Base-by-base conservation (phyloP, 306 rosid species). In the Prunus persica region DNA sequence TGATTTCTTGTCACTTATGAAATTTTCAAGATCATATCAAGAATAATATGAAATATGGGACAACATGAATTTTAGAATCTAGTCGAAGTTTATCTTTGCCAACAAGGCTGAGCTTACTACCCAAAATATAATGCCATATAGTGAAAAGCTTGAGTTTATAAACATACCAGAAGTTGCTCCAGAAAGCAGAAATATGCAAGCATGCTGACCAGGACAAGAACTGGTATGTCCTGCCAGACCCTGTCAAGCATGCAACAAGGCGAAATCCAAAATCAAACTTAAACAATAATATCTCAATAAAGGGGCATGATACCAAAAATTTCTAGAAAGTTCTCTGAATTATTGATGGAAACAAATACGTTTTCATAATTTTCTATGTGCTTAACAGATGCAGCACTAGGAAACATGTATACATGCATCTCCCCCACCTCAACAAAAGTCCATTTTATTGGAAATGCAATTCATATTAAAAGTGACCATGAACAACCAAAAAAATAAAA, bases 141-240 rank as follows among this genome's bases (percentile, higher is more conserved):
- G 25, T 3, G 55, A 60, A 61, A 32, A 56, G 43, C 62, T 30
- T 32, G 11, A 68, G 15, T 25, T 43, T 46, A 65, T 32, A 84
- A 69, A 65, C 85, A 71, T 89, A 93, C 98, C 97, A 93, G 84
- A 79, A 93, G 95, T 78, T 93, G 96, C 88, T 93, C 98, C 73
- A 91, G 71, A 80, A 93, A 93, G 88, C 98, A 91, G 87, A 93
- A 93, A 84, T 93, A 93, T 13, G 97, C 90, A 66, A 93, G 97
- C 89, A 88, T 93, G 96, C 98, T 89, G 87, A 93, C 84, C 82
- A 93, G 81, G 82, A 88, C 84, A 62, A 93, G 97, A 46, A 89
- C 89, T 9, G 93, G 93, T 47, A 89, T 70, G 65, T 88, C 92
- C 87, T 82, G 92, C 93, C 96, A 93, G 81, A 88, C 71, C 97